Percentiles rank a stretch among this genome's conserved stretches.
phyloP scores from a whole-genome alignment of 2,329 filamentous ascomycete species.

The Spiromastix sp. region DNA sequence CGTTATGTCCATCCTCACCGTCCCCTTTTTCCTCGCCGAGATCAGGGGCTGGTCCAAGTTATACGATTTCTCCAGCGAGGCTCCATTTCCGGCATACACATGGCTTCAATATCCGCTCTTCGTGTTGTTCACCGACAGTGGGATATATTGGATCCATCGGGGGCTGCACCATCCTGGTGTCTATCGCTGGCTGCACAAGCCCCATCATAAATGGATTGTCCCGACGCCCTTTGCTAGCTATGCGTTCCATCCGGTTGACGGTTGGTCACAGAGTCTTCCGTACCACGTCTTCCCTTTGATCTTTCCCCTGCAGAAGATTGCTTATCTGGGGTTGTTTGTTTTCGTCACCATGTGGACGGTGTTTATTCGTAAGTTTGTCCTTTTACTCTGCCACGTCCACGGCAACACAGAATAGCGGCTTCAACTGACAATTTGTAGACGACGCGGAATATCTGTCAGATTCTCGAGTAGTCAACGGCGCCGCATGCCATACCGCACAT shows the following conservation, averaged over 20 bases:
- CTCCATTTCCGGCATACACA: constrained; percentile 60
- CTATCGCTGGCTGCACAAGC: constrained; percentile 78
- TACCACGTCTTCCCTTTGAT: constrained; percentile 82
- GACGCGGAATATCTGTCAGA: constrained; percentile 79
- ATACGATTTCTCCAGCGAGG: constrained; percentile 59
- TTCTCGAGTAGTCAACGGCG: constrained; percentile 69
- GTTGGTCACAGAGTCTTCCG: constrained; percentile 65
- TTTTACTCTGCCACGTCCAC: no score
- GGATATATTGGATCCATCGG: constrained; percentile 72
- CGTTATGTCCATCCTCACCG: constrained; percentile 64
- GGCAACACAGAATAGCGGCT: no score
- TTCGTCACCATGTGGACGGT: constrained; percentile 88
- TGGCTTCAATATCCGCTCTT: constrained; percentile 66
- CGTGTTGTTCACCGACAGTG: constrained; percentile 65
- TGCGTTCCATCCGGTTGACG: constrained; percentile 78
- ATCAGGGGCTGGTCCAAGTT: constrained; percentile 62
- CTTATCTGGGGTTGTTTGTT: constrained; percentile 65
- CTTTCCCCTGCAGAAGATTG: constrained; percentile 72
- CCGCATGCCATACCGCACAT: constrained; percentile 75
- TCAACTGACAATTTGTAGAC: no score
- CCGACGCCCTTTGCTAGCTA: constrained; percentile 73
- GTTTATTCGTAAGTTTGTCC: constrained; percentile 72
- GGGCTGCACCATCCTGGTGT: constrained; percentile 59
- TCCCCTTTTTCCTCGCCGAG: constrained; percentile 63
- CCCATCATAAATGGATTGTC: constrained; percentile 93